These are phyloP conservation scores for Rubia tinctorum DNA, from an alignment of 305 asterid species.

Conservation along the genomic window DNA sequence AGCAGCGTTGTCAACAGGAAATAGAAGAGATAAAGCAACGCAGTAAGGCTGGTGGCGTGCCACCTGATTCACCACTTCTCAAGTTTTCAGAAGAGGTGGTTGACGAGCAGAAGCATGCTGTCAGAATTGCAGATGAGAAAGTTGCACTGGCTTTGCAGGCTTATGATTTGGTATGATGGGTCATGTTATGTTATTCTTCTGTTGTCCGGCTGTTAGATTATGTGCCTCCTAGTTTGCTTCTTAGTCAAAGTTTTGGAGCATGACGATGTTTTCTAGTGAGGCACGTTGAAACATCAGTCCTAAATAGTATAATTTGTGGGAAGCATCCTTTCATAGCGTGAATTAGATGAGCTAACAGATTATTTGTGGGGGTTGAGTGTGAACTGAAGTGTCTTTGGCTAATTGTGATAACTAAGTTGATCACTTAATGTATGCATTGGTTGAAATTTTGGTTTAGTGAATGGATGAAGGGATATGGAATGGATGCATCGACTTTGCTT, in stretches of 20 bases:
- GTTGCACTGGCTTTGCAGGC: conserved; percentile 85
- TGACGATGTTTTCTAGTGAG: background rate
- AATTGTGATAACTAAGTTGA: background rate
- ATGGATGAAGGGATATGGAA: background rate
- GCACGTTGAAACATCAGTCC: background rate
- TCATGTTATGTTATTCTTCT: background rate
- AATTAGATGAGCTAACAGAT: background rate
- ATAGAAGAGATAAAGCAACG: conserved; percentile 78
- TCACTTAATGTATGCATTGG: background rate
- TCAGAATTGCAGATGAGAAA: conserved; percentile 96
- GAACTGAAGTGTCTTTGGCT: background rate
- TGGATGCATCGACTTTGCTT: background rate
- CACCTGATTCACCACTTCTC: conserved; percentile 70
- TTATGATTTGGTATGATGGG: conserved; percentile 78
- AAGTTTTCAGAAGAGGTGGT: conserved; percentile 83
- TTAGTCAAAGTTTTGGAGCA: background rate
- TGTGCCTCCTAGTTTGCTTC: background rate
- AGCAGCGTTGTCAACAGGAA: conserved; percentile 84
- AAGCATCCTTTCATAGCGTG: background rate
- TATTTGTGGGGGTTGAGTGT: conserved; percentile 6
- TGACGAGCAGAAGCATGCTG: conserved; percentile 96
- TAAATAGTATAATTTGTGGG: background rate
- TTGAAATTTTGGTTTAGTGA: background rate
- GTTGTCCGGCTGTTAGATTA: background rate
- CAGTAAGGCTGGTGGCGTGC: conserved; percentile 64